Base-by-base conservation (phyloP, 2,329 filamentous ascomycete species). In the Zasmidium citrigriseum region DNA sequence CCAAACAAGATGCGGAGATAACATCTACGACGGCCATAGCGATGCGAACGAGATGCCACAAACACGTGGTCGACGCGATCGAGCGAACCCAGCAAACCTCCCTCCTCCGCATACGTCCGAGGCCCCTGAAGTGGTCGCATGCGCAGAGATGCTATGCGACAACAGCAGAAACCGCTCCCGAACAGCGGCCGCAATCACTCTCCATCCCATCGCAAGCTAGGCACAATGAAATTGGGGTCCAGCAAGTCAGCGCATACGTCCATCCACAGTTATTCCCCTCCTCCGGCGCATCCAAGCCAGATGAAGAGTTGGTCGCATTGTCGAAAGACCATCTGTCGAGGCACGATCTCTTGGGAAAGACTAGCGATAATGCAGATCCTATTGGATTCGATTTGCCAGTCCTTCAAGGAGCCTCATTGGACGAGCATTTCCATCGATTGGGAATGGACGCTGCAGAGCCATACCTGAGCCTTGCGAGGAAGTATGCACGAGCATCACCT, bases 391-490 rank as follows among this genome's bases (percentile, higher is more conserved):
- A 97, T 67, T 78, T 98, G 2, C 95, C 95, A 0, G 75, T 80
- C 1, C 81, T 99, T 1, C 88, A 92, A 60, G 95, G 95, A 14
- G 73, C 83, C 25, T 91, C 89, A 0, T 80, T 99, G 11, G 95
- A 99, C 73, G 93, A 98, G 72, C 96, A 99, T 76, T 99, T 99
- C 70, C 82, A 91, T 77, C 92, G 86, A 71, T 83, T 99, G 10
- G 96, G 93, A 22, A 82, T 89, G 72, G 91, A 97, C 72, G 87
- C 89, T 46, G 90, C 92, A 3, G 91, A 97, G 66, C 93, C 95
- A 0, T 97, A 90, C 68, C 75, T 98, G 46, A 80, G 79, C 4
- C 78, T 86, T 62, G 90, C 93, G 1, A 95, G 90, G 70, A 78
- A 86, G 38, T 96, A 96, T 70, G 84, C 89, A 0, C 78, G 78